Percentiles rank a stretch among this genome's conserved stretches.
phyloP scores from a whole-genome alignment of 1,284 basidiomycete genomes.

The Vanrija sp. region DNA sequence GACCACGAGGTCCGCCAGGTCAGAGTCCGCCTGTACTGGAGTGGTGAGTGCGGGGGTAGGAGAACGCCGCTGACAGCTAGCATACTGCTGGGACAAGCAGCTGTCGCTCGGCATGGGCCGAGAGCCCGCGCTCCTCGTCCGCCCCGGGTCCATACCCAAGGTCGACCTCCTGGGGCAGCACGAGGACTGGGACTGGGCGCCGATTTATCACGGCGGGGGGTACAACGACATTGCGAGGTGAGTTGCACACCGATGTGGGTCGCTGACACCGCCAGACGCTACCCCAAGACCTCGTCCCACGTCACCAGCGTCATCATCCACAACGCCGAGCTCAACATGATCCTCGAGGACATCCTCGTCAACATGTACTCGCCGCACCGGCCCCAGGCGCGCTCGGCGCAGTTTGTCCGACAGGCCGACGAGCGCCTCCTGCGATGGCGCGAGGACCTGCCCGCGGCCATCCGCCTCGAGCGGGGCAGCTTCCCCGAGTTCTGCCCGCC shows the following conservation, averaged over 20 bases:
- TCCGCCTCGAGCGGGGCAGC: conserved; percentile 8
- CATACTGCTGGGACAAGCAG: conserved; percentile 22
- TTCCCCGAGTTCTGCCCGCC: conserved; percentile 19
- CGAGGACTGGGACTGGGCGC: conserved; percentile 16
- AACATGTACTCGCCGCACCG: conserved; percentile 27
- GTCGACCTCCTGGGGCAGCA: conserved; percentile 8
- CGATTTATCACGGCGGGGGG: conserved; percentile 6
- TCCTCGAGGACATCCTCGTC: conserved; percentile 24
- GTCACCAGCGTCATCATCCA: conserved; percentile 6
- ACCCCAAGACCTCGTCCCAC: not conserved
- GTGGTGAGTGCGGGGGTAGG: conserved; percentile 2
- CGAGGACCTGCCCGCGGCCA: conserved; percentile 2
- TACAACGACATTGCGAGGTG: not conserved
- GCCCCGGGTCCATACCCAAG: conserved; percentile 7
- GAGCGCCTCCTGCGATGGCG: conserved; percentile 11
- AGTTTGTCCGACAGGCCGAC: conserved; percentile 16
- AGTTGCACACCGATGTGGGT: not conserved
- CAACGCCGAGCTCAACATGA: conserved; percentile 18
- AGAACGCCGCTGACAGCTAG: not conserved
- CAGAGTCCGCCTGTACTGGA: conserved; percentile 22
- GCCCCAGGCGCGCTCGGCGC: conserved; percentile 18
- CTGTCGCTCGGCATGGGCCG: conserved; percentile 20
- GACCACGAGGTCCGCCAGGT: conserved; percentile 20
- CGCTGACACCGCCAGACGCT: not conserved
- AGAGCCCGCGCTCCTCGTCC: conserved; percentile 14